Percentiles rank a stretch among this genome's conserved stretches.
These are phyloP conservation scores for Strobilomyces confusus DNA, from an alignment of 768 basidiomycete species.

Conservation along the genomic window DNA sequence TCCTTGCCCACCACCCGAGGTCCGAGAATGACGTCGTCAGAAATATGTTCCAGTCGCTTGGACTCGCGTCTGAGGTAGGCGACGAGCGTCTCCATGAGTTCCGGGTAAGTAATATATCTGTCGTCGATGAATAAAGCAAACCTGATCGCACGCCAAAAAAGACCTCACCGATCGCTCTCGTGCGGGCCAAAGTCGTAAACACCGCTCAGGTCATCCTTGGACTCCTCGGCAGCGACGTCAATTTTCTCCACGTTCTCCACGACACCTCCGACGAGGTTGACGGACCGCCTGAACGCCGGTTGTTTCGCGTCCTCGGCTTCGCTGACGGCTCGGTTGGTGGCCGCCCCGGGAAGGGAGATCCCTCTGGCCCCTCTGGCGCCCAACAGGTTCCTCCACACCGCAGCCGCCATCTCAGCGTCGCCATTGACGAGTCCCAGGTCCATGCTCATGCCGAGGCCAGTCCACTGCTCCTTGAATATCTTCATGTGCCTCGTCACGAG, in stretches of 20 bases:
- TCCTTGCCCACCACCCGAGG: conserved; percentile 31
- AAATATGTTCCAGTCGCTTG: conserved; percentile 54
- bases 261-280: conserved; percentile 68
- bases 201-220: conserved; percentile 62
- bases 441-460: conserved; percentile 72
- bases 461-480: conserved; percentile 89
- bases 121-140: conserved; percentile 25
- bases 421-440: conserved; percentile 73
- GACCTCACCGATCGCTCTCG: conserved; percentile 38
- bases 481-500: conserved; percentile 87
- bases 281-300: conserved; percentile 49
- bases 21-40: conserved; percentile 39
- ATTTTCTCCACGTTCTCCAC: conserved; percentile 58
- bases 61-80: conserved; percentile 71
- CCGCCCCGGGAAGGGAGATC: conserved; percentile 37
- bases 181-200: conserved; percentile 63
- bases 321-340: conserved; percentile 6
- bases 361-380: conserved; percentile 79
- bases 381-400: conserved; percentile 89
- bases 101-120: conserved; percentile 70
- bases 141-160: not conserved
- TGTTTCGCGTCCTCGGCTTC: conserved; percentile 1
- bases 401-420: conserved; percentile 81
- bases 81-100: conserved; percentile 68
- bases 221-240: conserved; percentile 55